These are phyloP conservation scores for Cnidoscolus chayamansa DNA, from an alignment of 441 rosid species.

Conservation along the genomic window DNA sequence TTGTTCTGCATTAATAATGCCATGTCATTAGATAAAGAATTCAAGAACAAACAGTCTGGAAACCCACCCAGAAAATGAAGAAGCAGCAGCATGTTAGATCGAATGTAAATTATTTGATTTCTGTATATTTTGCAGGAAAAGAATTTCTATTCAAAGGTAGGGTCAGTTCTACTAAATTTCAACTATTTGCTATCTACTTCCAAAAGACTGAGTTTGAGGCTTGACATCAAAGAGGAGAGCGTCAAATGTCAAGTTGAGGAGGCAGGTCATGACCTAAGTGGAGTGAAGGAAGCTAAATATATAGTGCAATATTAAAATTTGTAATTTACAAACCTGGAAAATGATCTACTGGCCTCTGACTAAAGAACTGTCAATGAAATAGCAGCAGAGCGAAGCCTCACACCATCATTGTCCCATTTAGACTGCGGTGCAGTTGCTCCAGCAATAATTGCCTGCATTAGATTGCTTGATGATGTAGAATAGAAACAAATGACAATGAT, in stretches of 20 bases:
- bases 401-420: constrained; percentile 75
- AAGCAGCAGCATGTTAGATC: background rate
- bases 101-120: background rate
- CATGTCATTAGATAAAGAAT: background rate
- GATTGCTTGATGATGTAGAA: background rate
- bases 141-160: background rate
- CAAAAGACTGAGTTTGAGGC: background rate
- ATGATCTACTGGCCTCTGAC: constrained; percentile 14
- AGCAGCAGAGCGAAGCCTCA: constrained; percentile 85
- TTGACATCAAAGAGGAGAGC: background rate
- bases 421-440: constrained; percentile 88
- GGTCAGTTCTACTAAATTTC: background rate
- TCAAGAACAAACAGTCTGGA: constrained; percentile 1
- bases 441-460: constrained; percentile 58
- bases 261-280: background rate
- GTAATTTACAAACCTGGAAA: constrained; percentile 27
- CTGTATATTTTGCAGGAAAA: background rate
- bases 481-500: background rate
- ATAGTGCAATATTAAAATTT: background rate
- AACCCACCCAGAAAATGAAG: background rate
- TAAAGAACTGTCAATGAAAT: constrained; percentile 61
- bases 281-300: background rate
- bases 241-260: background rate
- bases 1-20: background rate
- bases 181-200: background rate